These are phyloP conservation scores for Clonostachys chloroleuca DNA, from an alignment of 2,329 filamentous ascomycete genomes.

Conservation along the genomic window DNA sequence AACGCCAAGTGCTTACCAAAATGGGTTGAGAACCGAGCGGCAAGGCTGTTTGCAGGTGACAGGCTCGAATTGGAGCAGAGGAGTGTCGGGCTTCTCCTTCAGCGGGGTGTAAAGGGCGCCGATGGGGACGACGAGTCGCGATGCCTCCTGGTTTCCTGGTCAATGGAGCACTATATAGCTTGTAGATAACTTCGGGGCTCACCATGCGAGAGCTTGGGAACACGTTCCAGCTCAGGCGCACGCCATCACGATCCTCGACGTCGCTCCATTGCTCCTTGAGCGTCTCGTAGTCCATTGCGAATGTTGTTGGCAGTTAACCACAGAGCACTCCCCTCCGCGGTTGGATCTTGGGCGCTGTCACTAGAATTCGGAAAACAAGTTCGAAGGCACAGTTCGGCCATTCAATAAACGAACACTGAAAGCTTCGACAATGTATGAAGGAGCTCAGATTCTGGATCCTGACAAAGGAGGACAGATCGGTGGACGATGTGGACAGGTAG, in stretches of 20 bases:
- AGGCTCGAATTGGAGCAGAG: conserved; percentile 90
- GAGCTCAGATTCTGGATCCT: too few relatives aligned
- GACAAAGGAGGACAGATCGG: too few relatives aligned
- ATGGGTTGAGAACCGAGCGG: conserved; percentile 92
- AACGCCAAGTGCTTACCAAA: conserved; percentile 61
- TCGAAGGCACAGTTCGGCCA: too few relatives aligned
- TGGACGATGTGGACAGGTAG: too few relatives aligned
- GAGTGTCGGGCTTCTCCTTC: conserved; percentile 89
- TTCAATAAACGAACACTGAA: too few relatives aligned
- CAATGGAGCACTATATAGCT: background rate
- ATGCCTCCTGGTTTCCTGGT: conserved; percentile 66
- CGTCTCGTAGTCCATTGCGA: conserved; percentile 83
- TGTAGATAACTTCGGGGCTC: conserved; percentile 1
- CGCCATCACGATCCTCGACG: conserved; percentile 92
- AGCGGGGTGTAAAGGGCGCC: conserved; percentile 92
- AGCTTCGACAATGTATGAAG: too few relatives aligned
- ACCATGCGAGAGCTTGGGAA: conserved; percentile 98
- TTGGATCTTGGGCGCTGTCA: too few relatives aligned
- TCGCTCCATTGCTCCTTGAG: conserved; percentile 96
- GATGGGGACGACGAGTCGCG: conserved; percentile 90
- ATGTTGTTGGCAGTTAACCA: background rate
- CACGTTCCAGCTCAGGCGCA: conserved; percentile 97
- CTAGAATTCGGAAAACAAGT: too few relatives aligned
- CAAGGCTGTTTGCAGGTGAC: conserved; percentile 96
- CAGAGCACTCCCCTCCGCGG: too few relatives aligned